Percentiles rank a stretch among this genome's conserved stretches.
Evolutionary conservation across 148 eudicot genomes (phyloP).

Genomic region (Persicaria tinctoria): DNA sequence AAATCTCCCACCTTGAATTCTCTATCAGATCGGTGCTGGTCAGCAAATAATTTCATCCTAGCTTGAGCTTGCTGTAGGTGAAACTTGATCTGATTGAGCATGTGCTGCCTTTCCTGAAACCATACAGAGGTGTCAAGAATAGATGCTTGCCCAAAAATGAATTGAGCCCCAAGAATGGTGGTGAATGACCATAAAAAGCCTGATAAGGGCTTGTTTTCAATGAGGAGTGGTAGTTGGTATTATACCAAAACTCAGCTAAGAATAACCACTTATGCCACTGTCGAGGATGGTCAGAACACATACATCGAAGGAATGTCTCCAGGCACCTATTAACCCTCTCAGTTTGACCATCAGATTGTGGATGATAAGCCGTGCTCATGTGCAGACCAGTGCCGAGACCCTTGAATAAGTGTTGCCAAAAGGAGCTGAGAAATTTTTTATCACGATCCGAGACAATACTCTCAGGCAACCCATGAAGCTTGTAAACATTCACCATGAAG

Average conservation of each 20-base stretch:
- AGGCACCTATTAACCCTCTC: background rate
- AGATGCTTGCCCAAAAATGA: too few species aligned
- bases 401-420: background rate
- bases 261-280: background rate
- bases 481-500: too few species aligned
- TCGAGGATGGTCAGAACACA: background rate
- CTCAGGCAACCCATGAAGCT: background rate
- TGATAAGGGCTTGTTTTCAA: background rate
- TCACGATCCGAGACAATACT: too few species aligned
- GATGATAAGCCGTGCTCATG: conserved; percentile 1
- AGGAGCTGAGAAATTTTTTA: too few species aligned
- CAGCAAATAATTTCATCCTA: too few species aligned
- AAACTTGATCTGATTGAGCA: too few species aligned
- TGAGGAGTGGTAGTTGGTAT: background rate
- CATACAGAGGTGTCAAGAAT: too few species aligned
- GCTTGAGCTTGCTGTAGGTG: too few species aligned
- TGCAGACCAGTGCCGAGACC: background rate
- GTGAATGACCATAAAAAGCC: background rate
- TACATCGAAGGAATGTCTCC: background rate
- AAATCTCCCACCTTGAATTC: too few species aligned
- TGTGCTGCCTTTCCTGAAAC: too few species aligned
- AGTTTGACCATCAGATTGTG: background rate
- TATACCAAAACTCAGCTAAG: background rate
- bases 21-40: too few species aligned
- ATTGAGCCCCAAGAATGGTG: background rate